phyloP scores from a whole-genome alignment of 768 basidiomycete genomes.

The Ramaria sp. region DNA sequence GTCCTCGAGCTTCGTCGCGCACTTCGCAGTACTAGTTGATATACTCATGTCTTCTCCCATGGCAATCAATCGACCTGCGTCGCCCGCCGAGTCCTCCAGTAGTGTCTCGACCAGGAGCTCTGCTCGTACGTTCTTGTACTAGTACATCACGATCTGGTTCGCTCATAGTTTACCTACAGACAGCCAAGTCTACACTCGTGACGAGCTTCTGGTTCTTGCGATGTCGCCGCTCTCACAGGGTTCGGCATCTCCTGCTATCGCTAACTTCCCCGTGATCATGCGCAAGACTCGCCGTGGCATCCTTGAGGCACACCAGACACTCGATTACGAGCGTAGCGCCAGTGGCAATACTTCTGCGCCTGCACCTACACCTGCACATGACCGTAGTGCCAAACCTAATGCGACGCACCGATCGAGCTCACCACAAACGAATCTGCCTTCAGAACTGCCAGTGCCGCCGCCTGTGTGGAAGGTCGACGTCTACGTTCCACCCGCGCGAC shows the following conservation, averaged over 20 bases:
- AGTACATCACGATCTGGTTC: background rate
- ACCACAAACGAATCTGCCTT: background rate
- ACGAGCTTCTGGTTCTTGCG: background rate
- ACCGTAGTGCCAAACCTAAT: background rate
- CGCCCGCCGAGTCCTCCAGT: background rate
- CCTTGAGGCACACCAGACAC: background rate
- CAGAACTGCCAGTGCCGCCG: background rate
- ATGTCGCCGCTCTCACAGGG: background rate
- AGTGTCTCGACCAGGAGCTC: background rate
- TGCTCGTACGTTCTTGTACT: background rate
- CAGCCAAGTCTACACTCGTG: background rate
- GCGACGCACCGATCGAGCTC: background rate
- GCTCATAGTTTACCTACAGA: background rate
- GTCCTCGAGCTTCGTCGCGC: too few species aligned
- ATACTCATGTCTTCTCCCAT: background rate
- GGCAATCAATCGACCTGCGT: background rate
- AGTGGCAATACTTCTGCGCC: background rate
- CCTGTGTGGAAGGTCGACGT: background rate
- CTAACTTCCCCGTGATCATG: background rate
- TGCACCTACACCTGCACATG: background rate
- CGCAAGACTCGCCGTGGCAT: background rate
- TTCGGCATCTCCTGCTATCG: background rate
- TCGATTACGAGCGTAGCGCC: background rate
- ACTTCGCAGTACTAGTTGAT: background rate
- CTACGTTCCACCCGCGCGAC: background rate